These are phyloP conservation scores for Parastagonospora avenae DNA, from an alignment of 2,329 filamentous ascomycete genomes.

Conservation along the genomic window DNA sequence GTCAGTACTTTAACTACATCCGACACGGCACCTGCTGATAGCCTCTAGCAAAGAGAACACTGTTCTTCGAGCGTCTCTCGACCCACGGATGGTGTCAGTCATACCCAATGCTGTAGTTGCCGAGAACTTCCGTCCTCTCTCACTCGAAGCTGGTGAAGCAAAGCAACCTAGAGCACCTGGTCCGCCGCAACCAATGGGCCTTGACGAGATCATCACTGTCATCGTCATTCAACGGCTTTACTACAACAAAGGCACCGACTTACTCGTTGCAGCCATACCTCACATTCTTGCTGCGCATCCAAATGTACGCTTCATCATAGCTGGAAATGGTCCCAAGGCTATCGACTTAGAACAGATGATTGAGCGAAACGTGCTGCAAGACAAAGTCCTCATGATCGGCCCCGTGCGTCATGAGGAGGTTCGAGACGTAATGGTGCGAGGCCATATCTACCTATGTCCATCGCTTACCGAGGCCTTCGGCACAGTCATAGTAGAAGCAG, in stretches of 20 bases:
- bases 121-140: conserved; percentile 85
- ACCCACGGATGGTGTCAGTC: conserved; percentile 95
- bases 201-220: conserved; percentile 89
- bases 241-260: conserved; percentile 97
- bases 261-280: conserved; percentile 94
- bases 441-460: conserved; percentile 95
- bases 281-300: conserved; percentile 87
- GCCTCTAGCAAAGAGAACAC: conserved; percentile 88
- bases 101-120: conserved; percentile 98
- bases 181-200: conserved; percentile 72
- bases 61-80: conserved; percentile 88
- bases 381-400: conserved; percentile 90
- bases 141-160: conserved; percentile 39
- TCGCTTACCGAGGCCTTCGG: conserved; percentile 96
- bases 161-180: conserved; percentile 49
- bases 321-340: conserved; percentile 91
- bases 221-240: conserved; percentile 97
- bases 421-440: conserved; percentile 94
- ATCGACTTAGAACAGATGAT: conserved; percentile 99
- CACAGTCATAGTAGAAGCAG: conserved; percentile 96
- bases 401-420: conserved; percentile 95
- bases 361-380: conserved; percentile 90
- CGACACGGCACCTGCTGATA: conserved; percentile 10
- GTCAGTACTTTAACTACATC: conserved; percentile 52
- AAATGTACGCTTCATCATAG: conserved; percentile 96